Conservation (phyloP, 2,329 filamentous ascomycete species). For the Diaporthe batatas region DNA sequence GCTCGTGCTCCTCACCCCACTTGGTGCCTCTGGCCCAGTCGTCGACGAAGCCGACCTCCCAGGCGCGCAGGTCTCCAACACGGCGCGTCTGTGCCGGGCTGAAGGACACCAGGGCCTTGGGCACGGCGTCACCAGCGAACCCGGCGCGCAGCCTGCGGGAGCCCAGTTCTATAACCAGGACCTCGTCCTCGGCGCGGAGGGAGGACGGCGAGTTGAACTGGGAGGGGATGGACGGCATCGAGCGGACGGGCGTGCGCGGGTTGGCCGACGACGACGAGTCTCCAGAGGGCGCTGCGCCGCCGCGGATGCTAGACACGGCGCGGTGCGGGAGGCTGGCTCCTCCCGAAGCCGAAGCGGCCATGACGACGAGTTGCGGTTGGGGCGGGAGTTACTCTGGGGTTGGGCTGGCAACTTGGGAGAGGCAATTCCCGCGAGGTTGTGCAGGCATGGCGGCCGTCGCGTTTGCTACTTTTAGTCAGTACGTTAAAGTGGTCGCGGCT, state of each 20-base stretch:
- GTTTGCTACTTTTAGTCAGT: no score
- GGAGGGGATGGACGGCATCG: constrained; percentile 65
- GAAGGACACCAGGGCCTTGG: constrained; percentile 79
- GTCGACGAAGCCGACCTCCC: constrained; percentile 67
- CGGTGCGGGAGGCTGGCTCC: constrained; percentile 65
- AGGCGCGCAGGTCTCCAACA: constrained; percentile 84
- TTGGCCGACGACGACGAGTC: constrained; percentile 43
- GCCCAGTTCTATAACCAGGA: constrained; percentile 85
- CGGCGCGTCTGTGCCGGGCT: constrained; percentile 82
- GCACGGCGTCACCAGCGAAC: constrained; percentile 85
- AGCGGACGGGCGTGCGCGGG: constrained; percentile 73
- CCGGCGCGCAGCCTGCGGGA: constrained; percentile 83
- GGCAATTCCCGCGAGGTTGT: background rate
- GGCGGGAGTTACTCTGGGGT: background rate
- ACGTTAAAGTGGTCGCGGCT: constrained; percentile 20
- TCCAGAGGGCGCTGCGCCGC: constrained; percentile 48
- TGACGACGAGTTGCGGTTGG: constrained; percentile 44
- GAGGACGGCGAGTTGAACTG: constrained; percentile 71
- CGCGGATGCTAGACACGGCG: constrained; percentile 69
- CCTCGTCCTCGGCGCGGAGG: constrained; percentile 83
- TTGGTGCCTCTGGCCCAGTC: constrained; percentile 63
- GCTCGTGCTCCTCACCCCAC: constrained; percentile 77
- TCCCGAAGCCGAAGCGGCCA: constrained; percentile 61
- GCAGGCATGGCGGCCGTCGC: background rate
- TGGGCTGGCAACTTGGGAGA: background rate